Conservation (phyloP, 1,284 basidiomycete species). For the Megacollybia platyphylla region DNA sequence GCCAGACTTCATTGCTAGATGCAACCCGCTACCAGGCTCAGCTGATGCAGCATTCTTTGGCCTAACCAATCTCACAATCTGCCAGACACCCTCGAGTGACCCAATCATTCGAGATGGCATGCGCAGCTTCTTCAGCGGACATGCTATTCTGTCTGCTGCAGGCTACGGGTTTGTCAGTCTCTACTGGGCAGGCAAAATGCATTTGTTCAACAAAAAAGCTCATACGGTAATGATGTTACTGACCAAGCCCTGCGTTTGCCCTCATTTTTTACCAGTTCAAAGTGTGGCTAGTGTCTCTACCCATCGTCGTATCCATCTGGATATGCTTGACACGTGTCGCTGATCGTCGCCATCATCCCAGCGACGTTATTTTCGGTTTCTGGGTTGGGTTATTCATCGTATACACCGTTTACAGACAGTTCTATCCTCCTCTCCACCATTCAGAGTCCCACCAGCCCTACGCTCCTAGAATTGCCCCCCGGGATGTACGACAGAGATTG, state of each 20-base stretch:
- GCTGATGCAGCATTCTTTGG: slow-evolving; percentile 10
- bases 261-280: slow-evolving; percentile 8
- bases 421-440: slow-evolving; percentile 11
- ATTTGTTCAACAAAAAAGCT: slow-evolving; percentile 10
- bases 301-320: slow-evolving; percentile 11
- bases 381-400: slow-evolving; percentile 9
- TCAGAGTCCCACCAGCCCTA: slow-evolving; percentile 10
- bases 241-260: not conserved
- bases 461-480: slow-evolving; percentile 6
- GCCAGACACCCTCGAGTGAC: slow-evolving; percentile 8
- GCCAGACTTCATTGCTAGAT: slow-evolving; percentile 12
- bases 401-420: slow-evolving; percentile 11
- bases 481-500: not conserved
- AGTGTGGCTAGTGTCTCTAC: slow-evolving; percentile 11
- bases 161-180: slow-evolving; percentile 10
- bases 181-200: slow-evolving; percentile 13
- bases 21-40: slow-evolving; percentile 9
- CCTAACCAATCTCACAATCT: slow-evolving; percentile 11
- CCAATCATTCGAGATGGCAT: slow-evolving; percentile 12
- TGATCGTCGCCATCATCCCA: slow-evolving; percentile 12
- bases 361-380: slow-evolving; percentile 11
- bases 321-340: slow-evolving; percentile 12
- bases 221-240: slow-evolving; percentile 4
- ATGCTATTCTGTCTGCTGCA: slow-evolving; percentile 11
- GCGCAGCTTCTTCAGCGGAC: slow-evolving; percentile 14